Evolutionary conservation across 768 basidiomycete species (phyloP).

Genomic region (Strobilomyces dryophilus): DNA sequence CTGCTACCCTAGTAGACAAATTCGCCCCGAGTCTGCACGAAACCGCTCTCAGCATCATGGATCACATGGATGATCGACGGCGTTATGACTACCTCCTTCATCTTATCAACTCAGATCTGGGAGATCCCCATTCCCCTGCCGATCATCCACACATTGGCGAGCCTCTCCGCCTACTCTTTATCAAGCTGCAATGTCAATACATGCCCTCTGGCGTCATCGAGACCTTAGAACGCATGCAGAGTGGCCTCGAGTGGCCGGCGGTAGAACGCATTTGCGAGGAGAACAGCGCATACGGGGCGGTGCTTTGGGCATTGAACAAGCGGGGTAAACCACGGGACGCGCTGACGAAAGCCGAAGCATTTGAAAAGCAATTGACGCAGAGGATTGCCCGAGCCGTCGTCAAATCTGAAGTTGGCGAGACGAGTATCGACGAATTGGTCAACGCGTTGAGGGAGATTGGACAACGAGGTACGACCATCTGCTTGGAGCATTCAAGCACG

Average conservation of each 20-base stretch:
- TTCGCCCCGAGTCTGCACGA: conserved; percentile 65
- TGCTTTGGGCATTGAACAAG: conserved; percentile 75
- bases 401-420: conserved; percentile 8
- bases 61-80: conserved; percentile 41
- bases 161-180: conserved; percentile 54
- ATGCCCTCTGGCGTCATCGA: conserved; percentile 61
- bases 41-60: conserved; percentile 51
- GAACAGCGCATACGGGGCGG: conserved; percentile 64
- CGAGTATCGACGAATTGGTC: conserved; percentile 34
- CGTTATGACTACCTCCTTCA: conserved; percentile 75
- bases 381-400: conserved; percentile 40
- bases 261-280: conserved; percentile 64
- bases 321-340: conserved; percentile 61
- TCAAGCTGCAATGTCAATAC: conserved; percentile 70
- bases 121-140: conserved; percentile 22
- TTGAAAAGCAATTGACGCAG: conserved; percentile 48
- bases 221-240: conserved; percentile 50
- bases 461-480: conserved; percentile 60
- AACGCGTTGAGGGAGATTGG: conserved; percentile 56
- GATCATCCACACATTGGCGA: conserved; percentile 47
- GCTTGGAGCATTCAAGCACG: conserved; percentile 58
- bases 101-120: conserved; percentile 57
- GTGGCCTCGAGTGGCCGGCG: conserved; percentile 51
- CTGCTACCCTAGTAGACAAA: conserved; percentile 70
- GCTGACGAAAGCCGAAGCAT: conserved; percentile 59